Evolutionary conservation across 768 basidiomycete genomes (phyloP).

Genomic region (Butyriboletus loyo): DNA sequence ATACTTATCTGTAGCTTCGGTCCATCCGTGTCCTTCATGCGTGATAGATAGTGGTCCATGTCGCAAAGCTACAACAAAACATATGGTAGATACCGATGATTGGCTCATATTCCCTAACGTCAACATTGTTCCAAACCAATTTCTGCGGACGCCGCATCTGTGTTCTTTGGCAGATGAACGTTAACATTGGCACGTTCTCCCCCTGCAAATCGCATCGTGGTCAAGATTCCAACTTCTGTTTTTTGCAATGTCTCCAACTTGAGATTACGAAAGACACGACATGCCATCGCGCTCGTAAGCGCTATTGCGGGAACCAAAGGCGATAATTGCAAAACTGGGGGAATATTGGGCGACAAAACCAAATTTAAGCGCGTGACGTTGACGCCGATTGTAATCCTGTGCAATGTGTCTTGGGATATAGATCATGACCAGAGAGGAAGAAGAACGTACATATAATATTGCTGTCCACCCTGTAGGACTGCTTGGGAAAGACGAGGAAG

Average conservation of each 20-base stretch:
- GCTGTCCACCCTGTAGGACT: constrained; percentile 37
- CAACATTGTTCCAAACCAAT: not conserved
- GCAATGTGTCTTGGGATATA: not conserved
- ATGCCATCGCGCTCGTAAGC: constrained; percentile 33
- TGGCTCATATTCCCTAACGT: not conserved
- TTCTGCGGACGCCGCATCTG: not conserved
- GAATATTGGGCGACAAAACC: constrained; percentile 14
- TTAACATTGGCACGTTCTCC: not conserved
- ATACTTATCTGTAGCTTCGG: not conserved
- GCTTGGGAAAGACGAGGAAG: constrained; percentile 34
- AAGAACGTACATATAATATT: constrained; percentile 35
- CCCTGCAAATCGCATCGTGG: constrained; percentile 17
- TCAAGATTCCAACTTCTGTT: constrained; percentile 10
- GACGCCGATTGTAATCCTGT: constrained; percentile 32
- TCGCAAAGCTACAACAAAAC: not conserved
- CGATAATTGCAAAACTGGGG: constrained; percentile 22
- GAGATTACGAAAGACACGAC: constrained; percentile 36
- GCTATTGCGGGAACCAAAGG: constrained; percentile 29
- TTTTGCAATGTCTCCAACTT: constrained; percentile 14
- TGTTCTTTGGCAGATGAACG: not conserved
- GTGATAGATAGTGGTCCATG: not conserved
- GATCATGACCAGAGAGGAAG: not conserved
- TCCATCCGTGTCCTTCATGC: not conserved
- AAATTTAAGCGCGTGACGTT: constrained; percentile 30
- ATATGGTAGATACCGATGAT: not conserved